Conservation (phyloP, 2,329 filamentous ascomycete genomes). For the Exophiala oligosperma region DNA sequence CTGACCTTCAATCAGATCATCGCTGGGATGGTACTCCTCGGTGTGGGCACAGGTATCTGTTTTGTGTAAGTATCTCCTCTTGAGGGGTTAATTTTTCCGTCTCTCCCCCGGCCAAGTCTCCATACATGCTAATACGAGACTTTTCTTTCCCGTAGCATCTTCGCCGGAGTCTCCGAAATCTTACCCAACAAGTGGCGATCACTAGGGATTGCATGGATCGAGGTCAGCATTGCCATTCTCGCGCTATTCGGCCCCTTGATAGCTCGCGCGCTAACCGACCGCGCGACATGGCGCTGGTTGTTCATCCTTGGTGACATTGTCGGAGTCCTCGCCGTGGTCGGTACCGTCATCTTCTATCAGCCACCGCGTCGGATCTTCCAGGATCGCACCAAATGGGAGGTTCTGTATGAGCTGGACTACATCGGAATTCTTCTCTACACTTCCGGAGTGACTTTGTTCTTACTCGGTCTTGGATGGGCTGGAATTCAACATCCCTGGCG, state of each 20-base stretch:
- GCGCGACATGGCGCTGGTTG: conserved; percentile 3
- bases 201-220: neutral
- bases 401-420: conserved; percentile 47
- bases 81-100: too few relatives aligned
- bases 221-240: neutral
- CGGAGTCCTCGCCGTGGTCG: neutral
- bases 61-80: conserved; percentile 1
- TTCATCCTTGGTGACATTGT: conserved; percentile 6
- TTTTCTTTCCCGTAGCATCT: neutral
- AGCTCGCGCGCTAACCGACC: neutral
- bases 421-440: conserved; percentile 46
- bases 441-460: conserved; percentile 42
- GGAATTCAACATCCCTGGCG: conserved; percentile 44
- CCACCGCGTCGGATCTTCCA: conserved; percentile 45
- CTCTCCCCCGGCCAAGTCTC: too few relatives aligned
- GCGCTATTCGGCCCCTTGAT: neutral
- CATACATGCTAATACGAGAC: too few relatives aligned
- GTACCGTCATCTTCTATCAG: conserved; percentile 43
- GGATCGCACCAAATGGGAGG: conserved; percentile 33
- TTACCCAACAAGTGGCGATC: conserved; percentile 6
- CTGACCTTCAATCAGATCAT: conserved; percentile 39
- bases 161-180: conserved; percentile 1
- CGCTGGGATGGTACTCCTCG: conserved; percentile 38
- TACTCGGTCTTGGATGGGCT: conserved; percentile 46
- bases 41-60: conserved; percentile 36